Conservation (phyloP, 257 asterid species). For the Leonotis leonurus region DNA sequence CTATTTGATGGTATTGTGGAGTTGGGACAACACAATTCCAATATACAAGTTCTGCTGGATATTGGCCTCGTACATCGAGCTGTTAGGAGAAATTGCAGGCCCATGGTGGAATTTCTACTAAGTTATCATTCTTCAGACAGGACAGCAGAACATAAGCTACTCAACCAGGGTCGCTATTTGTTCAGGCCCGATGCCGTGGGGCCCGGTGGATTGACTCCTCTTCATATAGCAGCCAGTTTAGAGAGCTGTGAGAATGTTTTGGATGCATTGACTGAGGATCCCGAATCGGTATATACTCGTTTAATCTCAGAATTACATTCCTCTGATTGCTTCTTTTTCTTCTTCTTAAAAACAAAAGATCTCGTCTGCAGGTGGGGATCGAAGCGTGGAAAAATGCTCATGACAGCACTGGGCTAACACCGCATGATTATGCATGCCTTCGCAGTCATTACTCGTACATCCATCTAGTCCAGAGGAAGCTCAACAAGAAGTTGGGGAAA, state of each 20-base stretch:
- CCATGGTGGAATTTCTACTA: slow-evolving; percentile 57
- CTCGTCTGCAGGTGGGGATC: slow-evolving; percentile 54
- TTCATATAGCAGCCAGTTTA: slow-evolving; percentile 65
- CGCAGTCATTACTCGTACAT: slow-evolving; percentile 61
- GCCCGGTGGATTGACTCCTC: slow-evolving; percentile 80
- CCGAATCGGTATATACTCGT: slow-evolving; percentile 51
- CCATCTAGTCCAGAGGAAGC: slow-evolving; percentile 56
- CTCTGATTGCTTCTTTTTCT: neutral
- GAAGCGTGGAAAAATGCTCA: slow-evolving; percentile 60
- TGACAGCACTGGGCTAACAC: slow-evolving; percentile 62
- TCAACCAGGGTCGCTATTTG: slow-evolving; percentile 26
- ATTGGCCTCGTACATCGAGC: slow-evolving; percentile 71
- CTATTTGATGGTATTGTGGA: slow-evolving; percentile 36
- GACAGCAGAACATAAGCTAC: slow-evolving; percentile 3
- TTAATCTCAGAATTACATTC: neutral
- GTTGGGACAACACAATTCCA: slow-evolving; percentile 29
- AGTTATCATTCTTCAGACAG: slow-evolving; percentile 26
- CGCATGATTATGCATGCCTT: slow-evolving; percentile 63
- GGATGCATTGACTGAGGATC: slow-evolving; percentile 71
- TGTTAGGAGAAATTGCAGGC: slow-evolving; percentile 49
- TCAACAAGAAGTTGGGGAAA: slow-evolving; percentile 20
- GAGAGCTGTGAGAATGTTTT: slow-evolving; percentile 45
- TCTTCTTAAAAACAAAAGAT: no score
- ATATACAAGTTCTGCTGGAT: slow-evolving; percentile 38
- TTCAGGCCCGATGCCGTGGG: slow-evolving; percentile 67